Percentiles rank a stretch among this genome's conserved stretches.
Conservation (phyloP, 2,329 filamentous ascomycete genomes). For the Hortaea sp. region DNA sequence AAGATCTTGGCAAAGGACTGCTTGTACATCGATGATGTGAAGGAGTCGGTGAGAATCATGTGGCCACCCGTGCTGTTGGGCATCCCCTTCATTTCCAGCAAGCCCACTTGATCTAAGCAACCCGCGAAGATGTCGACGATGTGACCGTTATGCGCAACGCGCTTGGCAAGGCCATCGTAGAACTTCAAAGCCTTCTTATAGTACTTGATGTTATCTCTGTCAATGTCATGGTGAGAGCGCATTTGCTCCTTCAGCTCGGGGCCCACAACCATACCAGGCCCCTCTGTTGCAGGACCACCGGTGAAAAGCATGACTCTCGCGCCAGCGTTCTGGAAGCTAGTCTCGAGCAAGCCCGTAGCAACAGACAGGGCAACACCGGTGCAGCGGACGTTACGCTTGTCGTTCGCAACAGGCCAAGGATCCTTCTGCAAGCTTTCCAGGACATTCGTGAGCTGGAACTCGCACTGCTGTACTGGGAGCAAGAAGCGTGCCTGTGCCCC, state of each 20-base stretch:
- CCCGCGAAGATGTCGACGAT: constrained; percentile 97
- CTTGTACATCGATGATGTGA: constrained; percentile 98
- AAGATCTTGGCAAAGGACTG: constrained; percentile 96
- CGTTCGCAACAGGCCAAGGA: constrained; percentile 92
- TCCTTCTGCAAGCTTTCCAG: constrained; percentile 93
- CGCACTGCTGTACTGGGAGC: constrained; percentile 86
- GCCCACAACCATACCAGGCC: constrained; percentile 91
- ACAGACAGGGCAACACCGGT: constrained; percentile 95
- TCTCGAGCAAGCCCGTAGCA: constrained; percentile 83
- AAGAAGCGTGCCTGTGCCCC: constrained; percentile 83
- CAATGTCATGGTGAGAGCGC: constrained; percentile 96
- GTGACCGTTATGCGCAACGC: constrained; percentile 91
- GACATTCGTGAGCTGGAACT: constrained; percentile 94
- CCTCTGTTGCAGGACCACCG: constrained; percentile 88
- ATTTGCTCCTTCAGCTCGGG: constrained; percentile 94
- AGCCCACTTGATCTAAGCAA: constrained; percentile 91
- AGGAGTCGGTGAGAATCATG: constrained; percentile 97
- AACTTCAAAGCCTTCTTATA: constrained; percentile 99
- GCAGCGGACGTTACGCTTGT: constrained; percentile 81
- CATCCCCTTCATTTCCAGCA: constrained; percentile 96
- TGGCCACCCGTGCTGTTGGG: constrained; percentile 94
- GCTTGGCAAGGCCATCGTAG: constrained; percentile 88
- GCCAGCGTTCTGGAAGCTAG: constrained; percentile 89
- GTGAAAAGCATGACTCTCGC: constrained; percentile 96
- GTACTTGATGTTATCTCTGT: constrained; percentile 97